Conservation (phyloP, 305 asterid species). For the Plantago coronopus region DNA sequence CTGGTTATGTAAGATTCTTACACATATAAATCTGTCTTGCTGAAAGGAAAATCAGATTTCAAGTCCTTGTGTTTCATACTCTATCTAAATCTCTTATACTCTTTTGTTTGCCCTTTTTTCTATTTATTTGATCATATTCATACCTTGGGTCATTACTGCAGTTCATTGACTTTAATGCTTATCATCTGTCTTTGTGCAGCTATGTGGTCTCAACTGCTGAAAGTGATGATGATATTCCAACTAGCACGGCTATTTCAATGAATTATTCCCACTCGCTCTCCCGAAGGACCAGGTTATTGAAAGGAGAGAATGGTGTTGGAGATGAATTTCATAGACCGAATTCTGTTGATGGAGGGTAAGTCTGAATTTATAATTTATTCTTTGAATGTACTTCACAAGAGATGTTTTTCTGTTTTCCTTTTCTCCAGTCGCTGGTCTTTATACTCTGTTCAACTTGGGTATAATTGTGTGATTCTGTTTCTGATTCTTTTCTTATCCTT, state of each 20-base stretch:
- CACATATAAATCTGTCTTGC: conserved; percentile 14
- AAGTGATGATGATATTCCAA: conserved; percentile 73
- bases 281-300: conserved; percentile 85
- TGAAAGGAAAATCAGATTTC: conserved; percentile 12
- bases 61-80: conserved; percentile 16
- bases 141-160: conserved; percentile 15
- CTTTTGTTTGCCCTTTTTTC: not conserved
- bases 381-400: conserved; percentile 20
- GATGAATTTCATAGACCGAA: conserved; percentile 60
- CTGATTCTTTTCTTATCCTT: too few species aligned
- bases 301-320: conserved; percentile 73
- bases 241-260: conserved; percentile 55
- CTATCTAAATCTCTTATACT: conserved; percentile 13
- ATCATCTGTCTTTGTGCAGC: conserved; percentile 55
- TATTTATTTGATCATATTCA: conserved; percentile 9
- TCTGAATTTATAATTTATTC: conserved; percentile 18
- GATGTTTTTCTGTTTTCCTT: conserved; percentile 13
- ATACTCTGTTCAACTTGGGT: conserved; percentile 11
- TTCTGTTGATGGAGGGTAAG: conserved; percentile 91
- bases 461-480: not conserved
- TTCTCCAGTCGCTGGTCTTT: conserved; percentile 13
- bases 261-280: conserved; percentile 76
- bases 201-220: conserved; percentile 66
- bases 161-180: conserved; percentile 24
- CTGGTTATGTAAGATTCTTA: conserved; percentile 9